Percentiles rank a stretch among this genome's conserved stretches.
phyloP scores from a whole-genome alignment of 306 rosid genomes.

The Ziziphus jujuba region DNA sequence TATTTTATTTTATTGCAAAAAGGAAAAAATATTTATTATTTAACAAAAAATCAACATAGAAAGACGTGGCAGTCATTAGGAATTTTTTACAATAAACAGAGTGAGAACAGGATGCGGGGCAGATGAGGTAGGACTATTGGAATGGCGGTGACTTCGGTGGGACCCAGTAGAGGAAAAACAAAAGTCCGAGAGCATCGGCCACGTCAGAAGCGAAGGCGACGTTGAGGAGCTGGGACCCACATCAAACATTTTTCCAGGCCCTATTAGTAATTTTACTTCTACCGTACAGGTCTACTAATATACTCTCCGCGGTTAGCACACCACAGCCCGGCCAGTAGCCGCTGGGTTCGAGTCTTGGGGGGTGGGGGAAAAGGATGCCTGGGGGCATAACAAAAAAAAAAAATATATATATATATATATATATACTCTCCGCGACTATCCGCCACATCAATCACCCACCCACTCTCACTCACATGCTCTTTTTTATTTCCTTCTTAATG shows the following conservation, averaged over 20 bases:
- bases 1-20: too few relatives aligned
- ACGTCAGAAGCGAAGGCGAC: background rate
- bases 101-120: too few relatives aligned
- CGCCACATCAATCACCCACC: conserved; percentile 48
- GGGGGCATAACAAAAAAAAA: too few relatives aligned
- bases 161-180: background rate
- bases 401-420: too few relatives aligned
- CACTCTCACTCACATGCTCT: background rate
- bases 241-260: background rate
- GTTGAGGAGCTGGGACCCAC: conserved; percentile 14
- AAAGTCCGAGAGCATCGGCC: background rate
- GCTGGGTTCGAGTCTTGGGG: too few relatives aligned
- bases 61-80: too few relatives aligned
- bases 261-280: background rate
- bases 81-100: too few relatives aligned
- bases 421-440: conserved; percentile 35
- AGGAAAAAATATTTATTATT: too few relatives aligned
- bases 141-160: background rate
- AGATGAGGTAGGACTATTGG: too few relatives aligned
- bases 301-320: conserved; percentile 28
- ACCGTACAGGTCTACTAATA: background rate
- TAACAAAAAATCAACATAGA: too few relatives aligned
- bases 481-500: background rate
- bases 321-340: too few relatives aligned
- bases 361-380: too few relatives aligned